phyloP scores from a whole-genome alignment of 2,329 filamentous ascomycete genomes.

The Fusarium circinatum region DNA sequence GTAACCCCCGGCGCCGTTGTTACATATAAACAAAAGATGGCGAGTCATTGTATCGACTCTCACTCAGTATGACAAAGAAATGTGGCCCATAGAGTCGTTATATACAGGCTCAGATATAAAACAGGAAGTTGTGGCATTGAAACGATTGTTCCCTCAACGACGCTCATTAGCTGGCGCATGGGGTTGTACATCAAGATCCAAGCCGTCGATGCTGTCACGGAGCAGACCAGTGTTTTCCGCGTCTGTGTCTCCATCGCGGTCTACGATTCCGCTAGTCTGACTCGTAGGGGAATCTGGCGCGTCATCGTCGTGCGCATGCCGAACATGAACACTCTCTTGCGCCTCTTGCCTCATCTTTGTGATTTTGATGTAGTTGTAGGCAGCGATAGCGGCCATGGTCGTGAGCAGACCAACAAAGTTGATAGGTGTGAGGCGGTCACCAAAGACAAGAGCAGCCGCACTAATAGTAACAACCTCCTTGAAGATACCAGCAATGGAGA shows the following conservation, averaged over 20 bases:
- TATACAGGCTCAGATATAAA: slow-evolving; percentile 26
- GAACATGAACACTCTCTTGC: slow-evolving; percentile 59
- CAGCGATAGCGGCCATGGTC: slow-evolving; percentile 85
- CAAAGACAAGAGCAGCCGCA: slow-evolving; percentile 86
- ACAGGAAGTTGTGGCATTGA: slow-evolving; percentile 21
- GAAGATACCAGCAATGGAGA: slow-evolving; percentile 97
- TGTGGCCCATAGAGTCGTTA: slow-evolving; percentile 19
- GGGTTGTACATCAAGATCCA: slow-evolving; percentile 49
- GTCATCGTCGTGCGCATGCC: slow-evolving; percentile 49
- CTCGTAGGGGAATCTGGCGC: slow-evolving; percentile 47
- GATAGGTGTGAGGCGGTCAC: slow-evolving; percentile 86
- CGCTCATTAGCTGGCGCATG: slow-evolving; percentile 24
- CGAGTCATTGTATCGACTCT: slow-evolving; percentile 11
- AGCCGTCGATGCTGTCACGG: slow-evolving; percentile 50
- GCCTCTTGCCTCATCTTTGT: slow-evolving; percentile 86
- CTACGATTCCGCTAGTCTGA: slow-evolving; percentile 54
- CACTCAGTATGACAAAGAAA: slow-evolving; percentile 20
- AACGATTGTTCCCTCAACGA: slow-evolving; percentile 28
- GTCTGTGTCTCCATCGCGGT: slow-evolving; percentile 55
- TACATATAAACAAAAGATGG: slow-evolving; percentile 34
- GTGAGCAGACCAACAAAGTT: slow-evolving; percentile 89
- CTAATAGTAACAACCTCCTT: slow-evolving; percentile 98
- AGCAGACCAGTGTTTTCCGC: slow-evolving; percentile 60
- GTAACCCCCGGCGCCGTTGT: slow-evolving; percentile 12
- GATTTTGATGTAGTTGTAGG: slow-evolving; percentile 97